Conservation (phyloP, 2,329 filamentous ascomycete species). For the Fusarium graminum region DNA sequence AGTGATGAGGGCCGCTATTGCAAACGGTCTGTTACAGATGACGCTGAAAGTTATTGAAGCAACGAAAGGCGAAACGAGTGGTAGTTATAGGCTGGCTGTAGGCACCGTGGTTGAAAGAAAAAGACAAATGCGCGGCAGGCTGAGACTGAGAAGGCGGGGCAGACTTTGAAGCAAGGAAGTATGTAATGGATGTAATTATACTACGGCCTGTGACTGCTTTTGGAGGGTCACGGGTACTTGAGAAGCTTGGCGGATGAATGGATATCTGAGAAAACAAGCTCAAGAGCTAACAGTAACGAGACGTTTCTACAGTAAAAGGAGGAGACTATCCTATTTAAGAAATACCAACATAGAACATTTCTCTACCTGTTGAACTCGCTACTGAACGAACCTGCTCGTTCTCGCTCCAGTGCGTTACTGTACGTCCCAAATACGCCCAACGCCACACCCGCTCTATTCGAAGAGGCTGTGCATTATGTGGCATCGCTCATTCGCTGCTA, state of each 20-base stretch:
- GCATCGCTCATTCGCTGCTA: conserved; percentile 27
- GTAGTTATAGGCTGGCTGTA: conserved; percentile 1
- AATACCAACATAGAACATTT: not conserved
- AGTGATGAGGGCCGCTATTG: not conserved
- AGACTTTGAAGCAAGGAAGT: conserved; percentile 22
- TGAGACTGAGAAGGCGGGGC: conserved; percentile 32
- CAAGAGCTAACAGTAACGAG: not conserved
- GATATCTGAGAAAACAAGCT: not conserved
- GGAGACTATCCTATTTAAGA: not conserved
- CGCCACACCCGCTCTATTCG: conserved; percentile 39
- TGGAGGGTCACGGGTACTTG: conserved; percentile 19
- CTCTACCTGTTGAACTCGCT: conserved; percentile 1
- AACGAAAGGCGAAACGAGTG: conserved; percentile 4
- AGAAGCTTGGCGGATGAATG: conserved; percentile 13
- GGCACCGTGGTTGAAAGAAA: conserved; percentile 13
- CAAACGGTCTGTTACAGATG: not conserved
- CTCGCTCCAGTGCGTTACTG: conserved; percentile 6
- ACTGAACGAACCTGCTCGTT: not conserved
- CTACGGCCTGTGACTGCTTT: conserved; percentile 29
- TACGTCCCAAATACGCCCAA: conserved; percentile 26
- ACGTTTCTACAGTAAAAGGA: not conserved
- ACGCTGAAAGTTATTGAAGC: not conserved
- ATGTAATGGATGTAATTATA: conserved; percentile 1
- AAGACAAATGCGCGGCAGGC: conserved; percentile 39
- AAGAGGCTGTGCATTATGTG: conserved; percentile 41